These are phyloP conservation scores for Rachicladosporium sp. DNA, from an alignment of 2,329 filamentous ascomycete genomes.

Conservation along the genomic window DNA sequence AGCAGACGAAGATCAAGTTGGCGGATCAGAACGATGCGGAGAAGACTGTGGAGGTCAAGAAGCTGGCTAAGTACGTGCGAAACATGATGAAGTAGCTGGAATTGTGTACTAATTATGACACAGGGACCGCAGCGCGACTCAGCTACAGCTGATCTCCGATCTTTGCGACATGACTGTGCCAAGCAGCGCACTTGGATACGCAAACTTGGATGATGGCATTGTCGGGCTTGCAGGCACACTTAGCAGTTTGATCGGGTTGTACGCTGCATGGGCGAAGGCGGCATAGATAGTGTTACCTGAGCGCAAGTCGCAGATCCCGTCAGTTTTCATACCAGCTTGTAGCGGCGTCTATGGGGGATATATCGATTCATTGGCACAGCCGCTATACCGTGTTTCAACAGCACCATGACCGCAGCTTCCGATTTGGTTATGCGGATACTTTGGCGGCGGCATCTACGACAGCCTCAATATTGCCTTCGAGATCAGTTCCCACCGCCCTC, in stretches of 20 bases:
- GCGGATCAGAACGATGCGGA: conserved; percentile 56
- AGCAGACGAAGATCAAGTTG: conserved; percentile 59
- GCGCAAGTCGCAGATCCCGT: too few species aligned
- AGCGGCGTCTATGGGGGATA: too few species aligned
- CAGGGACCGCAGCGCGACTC: conserved; percentile 60
- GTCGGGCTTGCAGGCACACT: conserved; percentile 82
- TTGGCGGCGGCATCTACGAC: conserved; percentile 15
- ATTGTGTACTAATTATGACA: conserved; percentile 9
- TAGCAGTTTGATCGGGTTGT: conserved; percentile 79
- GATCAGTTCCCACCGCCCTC: conserved; percentile 25
- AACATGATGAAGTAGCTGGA: conserved; percentile 1
- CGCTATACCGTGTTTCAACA: too few species aligned
- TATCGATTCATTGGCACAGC: too few species aligned
- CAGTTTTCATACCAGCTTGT: too few species aligned
- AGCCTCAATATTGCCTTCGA: conserved; percentile 26
- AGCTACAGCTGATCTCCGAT: conserved; percentile 77
- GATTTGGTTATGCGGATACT: too few species aligned
- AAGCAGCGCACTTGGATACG: conserved; percentile 60
- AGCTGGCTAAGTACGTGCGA: conserved; percentile 61
- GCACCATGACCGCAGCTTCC: too few species aligned
- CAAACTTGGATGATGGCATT: conserved; percentile 75
- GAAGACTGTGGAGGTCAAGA: conserved; percentile 84
- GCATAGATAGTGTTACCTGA: too few species aligned
- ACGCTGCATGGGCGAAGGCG: conserved; percentile 86
- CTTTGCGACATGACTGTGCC: conserved; percentile 80